phyloP scores from a whole-genome alignment of 176 grass and related monocot genomes.

The Alopecurus myosuroides region DNA sequence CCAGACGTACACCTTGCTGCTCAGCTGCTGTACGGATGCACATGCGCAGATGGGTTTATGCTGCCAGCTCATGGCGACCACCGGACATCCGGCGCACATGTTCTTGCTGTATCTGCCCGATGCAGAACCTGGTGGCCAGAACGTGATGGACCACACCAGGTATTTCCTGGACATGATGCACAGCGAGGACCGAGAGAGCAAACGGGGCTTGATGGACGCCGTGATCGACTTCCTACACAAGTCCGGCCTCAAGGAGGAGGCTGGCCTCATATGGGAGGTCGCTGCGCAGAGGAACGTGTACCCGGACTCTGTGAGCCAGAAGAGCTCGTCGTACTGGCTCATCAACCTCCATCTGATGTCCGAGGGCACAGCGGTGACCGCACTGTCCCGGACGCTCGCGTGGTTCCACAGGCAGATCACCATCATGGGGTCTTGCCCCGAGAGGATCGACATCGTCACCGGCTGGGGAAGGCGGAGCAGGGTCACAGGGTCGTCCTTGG shows the following conservation, averaged over 20 bases:
- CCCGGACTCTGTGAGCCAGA: slow-evolving; percentile 81
- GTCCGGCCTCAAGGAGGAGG: slow-evolving; percentile 91
- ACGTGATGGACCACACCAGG: slow-evolving; percentile 59
- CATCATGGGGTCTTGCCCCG: slow-evolving; percentile 37
- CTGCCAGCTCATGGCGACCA: slow-evolving; percentile 79
- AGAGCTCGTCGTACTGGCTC: slow-evolving; percentile 70
- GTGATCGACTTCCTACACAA: slow-evolving; percentile 90
- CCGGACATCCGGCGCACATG: slow-evolving; percentile 81
- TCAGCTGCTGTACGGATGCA: slow-evolving; percentile 72
- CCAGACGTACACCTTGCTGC: slow-evolving; percentile 87
- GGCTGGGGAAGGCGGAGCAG: slow-evolving; percentile 95
- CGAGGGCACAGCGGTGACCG: slow-evolving; percentile 82
- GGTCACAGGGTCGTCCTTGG: slow-evolving; percentile 73
- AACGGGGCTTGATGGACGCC: slow-evolving; percentile 86
- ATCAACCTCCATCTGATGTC: slow-evolving; percentile 97
- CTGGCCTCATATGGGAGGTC: slow-evolving; percentile 92
- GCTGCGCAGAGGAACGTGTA: slow-evolving; percentile 88
- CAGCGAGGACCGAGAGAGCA: slow-evolving; percentile 91
- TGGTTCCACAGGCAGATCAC: slow-evolving; percentile 85
- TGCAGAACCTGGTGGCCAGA: slow-evolving; percentile 74
- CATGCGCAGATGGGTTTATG: slow-evolving; percentile 54
- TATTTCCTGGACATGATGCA: slow-evolving; percentile 92
- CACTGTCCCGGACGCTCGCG: slow-evolving; percentile 74
- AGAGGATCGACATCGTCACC: slow-evolving; percentile 85
- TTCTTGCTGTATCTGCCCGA: slow-evolving; percentile 84